A percentile compares a stretch with the other conserved stretches of the same genome.
These are phyloP conservation scores for Actinomortierella ambigua DNA, from an alignment of 371 early-diverging fungal genomes.

Conservation along the genomic window DNA sequence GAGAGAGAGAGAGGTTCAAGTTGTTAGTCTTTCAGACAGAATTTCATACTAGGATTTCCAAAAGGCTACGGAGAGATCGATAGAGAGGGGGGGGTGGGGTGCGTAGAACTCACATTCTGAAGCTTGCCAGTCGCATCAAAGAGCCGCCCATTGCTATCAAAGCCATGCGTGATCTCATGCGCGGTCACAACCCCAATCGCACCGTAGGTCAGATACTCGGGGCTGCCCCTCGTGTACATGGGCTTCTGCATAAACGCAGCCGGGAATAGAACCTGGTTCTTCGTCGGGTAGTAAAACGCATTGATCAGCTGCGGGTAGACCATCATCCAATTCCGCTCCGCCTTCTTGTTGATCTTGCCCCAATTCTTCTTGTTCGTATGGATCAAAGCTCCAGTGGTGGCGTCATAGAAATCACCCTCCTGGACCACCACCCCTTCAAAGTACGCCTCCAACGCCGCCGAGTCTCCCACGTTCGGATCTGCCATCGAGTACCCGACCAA, in stretches of 20 bases:
- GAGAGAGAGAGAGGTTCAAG: not conserved
- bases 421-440: constrained; percentile 7
- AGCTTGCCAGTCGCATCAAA: constrained; percentile 55
- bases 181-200: constrained; percentile 62
- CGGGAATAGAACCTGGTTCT: constrained; percentile 68
- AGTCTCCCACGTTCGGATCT: constrained; percentile 10
- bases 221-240: constrained; percentile 52
- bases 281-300: constrained; percentile 62
- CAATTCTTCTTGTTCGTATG: no score
- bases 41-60: not conserved
- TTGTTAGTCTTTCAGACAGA: no score
- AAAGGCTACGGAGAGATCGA: no score
- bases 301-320: constrained; percentile 68
- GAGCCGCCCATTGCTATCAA: constrained; percentile 61
- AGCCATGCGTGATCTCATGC: constrained; percentile 23
- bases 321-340: constrained; percentile 11
- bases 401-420: constrained; percentile 46
- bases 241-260: constrained; percentile 65
- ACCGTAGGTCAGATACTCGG: constrained; percentile 66
- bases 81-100: not conserved
- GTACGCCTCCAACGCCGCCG: constrained; percentile 8
- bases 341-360: no score
- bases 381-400: constrained; percentile 33
- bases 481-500: constrained; percentile 16
- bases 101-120: constrained; percentile 25